Evolutionary conservation across 192 early-diverging fungal species (phyloP), one percentile per base, ranked within the genome.

Genomic region (Irineochytrium annulatum): DNA sequence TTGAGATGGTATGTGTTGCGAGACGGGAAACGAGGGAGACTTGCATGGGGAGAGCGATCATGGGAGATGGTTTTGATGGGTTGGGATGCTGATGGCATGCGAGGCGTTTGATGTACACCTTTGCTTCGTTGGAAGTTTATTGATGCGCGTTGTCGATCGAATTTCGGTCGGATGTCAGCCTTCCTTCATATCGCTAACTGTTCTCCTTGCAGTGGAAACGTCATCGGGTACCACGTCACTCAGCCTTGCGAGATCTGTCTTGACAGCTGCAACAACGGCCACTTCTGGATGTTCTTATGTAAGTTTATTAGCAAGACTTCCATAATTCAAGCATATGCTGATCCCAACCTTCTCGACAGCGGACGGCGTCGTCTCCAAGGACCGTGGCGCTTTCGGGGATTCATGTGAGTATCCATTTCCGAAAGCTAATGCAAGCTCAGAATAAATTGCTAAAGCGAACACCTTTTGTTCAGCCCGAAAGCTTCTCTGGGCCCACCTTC

Each of bases 221-320:
- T 85, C 6, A 73, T 90, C 31, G 90, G 90, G 1, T 91, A 92
- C 63, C 89, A 91, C 69, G 89, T 92, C 3, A 86, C 86, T 3
- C 84, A 86, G 57, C 90, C 81, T 0, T 98, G 95, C 64, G 72
- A 85, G 33, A 74, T 79, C 13, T 98, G 95, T 60, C 76, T 98
- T 37, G 87, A 90, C 41, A 83, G 91, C 24, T 91, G 90, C 66
- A 93, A 98, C 74, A 98, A 98, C 70, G 95, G 95, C 0, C 93
- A 98, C 60, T 93, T 94, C 72, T 96, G 92, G 92, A 97, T 97
- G 94, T 97, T 67, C 65, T 51, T 67, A 34, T 60, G n/a, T n/a
- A n/a, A n/a, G n/a, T n/a, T n/a, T n/a, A n/a, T n/a, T n/a, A n/a
- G n/a, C n/a, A n/a, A n/a, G n/a, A n/a, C n/a, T n/a, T n/a, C n/a